Evolutionary conservation across 208 protist genomes (phyloP).

Genomic region (Crithidia expoeki): DNA sequence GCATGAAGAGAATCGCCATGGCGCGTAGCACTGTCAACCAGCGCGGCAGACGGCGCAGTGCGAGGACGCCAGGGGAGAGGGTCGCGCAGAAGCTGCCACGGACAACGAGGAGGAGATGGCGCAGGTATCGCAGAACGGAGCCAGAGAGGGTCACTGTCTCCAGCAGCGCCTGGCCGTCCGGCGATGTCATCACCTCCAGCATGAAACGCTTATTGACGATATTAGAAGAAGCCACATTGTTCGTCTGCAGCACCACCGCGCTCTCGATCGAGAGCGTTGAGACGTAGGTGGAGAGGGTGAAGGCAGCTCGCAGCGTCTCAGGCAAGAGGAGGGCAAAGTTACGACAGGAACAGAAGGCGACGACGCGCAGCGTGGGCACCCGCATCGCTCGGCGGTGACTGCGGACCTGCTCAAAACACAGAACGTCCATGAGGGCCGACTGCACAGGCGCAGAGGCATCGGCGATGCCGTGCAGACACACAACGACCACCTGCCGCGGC

Average conservation of each 20-base stretch:
- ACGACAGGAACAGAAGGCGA: slow-evolving; percentile 75
- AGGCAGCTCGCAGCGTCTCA: slow-evolving; percentile 63
- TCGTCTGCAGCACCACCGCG: slow-evolving; percentile 76
- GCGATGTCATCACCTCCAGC: slow-evolving; percentile 63
- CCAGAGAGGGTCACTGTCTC: slow-evolving; percentile 71
- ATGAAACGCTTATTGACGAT: slow-evolving; percentile 83
- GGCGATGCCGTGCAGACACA: slow-evolving; percentile 71
- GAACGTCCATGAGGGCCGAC: slow-evolving; percentile 71
- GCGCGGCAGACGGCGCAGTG: slow-evolving; percentile 48
- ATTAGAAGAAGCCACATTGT: slow-evolving; percentile 53
- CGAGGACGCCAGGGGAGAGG: slow-evolving; percentile 32
- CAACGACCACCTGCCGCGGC: slow-evolving; percentile 65
- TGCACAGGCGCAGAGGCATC: slow-evolving; percentile 61
- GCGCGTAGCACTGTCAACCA: slow-evolving; percentile 50
- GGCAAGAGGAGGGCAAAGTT: slow-evolving; percentile 61
- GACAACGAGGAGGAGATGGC: slow-evolving; percentile 76
- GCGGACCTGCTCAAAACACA: slow-evolving; percentile 61
- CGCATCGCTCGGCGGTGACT: slow-evolving; percentile 27
- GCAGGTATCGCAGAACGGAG: slow-evolving; percentile 72
- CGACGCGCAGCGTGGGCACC: slow-evolving; percentile 67
- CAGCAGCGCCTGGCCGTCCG: slow-evolving; percentile 49
- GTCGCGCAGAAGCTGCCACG: slow-evolving; percentile 48
- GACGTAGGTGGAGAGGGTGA: slow-evolving; percentile 86
- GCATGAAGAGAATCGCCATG: slow-evolving; percentile 76
- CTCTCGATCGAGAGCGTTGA: slow-evolving; percentile 80